A percentile compares a stretch with the other conserved stretches of the same genome.
These are phyloP conservation scores for Paramyrothecium sp. DNA, from an alignment of 2,329 filamentous ascomycete species.

Conservation along the genomic window DNA sequence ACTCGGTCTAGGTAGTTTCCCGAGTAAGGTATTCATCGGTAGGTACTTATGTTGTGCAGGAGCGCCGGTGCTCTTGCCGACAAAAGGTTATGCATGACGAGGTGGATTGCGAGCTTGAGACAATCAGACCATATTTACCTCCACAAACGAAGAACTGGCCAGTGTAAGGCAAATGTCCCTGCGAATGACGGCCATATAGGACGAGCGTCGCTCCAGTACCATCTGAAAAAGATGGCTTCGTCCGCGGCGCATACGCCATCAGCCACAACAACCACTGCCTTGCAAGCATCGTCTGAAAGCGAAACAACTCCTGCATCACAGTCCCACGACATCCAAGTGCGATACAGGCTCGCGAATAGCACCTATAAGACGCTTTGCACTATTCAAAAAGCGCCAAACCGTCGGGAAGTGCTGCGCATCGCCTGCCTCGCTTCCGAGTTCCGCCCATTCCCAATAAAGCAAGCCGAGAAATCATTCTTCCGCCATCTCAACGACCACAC, in stretches of 20 bases:
- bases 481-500: constrained; percentile 35
- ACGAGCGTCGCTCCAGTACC: background rate
- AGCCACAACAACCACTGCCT: background rate
- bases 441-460: constrained; percentile 31
- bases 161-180: background rate
- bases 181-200: background rate
- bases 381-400: constrained; percentile 21
- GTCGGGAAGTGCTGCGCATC: constrained; percentile 33
- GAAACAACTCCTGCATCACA: constrained; percentile 4
- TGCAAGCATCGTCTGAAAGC: background rate
- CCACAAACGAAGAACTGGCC: no score
- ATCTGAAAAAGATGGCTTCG: background rate
- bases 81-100: no score
- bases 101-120: no score
- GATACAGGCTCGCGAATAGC: constrained; percentile 28
- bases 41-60: no score
- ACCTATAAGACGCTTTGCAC: constrained; percentile 28
- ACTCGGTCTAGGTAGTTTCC: no score
- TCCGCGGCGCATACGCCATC: background rate
- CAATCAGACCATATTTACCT: no score
- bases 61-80: no score
- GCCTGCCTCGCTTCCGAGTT: constrained; percentile 37
- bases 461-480: constrained; percentile 33
- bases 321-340: constrained; percentile 25
- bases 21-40: no score